A percentile compares a stretch with the other conserved stretches of the same genome.
Evolutionary conservation across 2,329 filamentous ascomycete species (phyloP).

Genomic region (Fusarium tjaetaba): DNA sequence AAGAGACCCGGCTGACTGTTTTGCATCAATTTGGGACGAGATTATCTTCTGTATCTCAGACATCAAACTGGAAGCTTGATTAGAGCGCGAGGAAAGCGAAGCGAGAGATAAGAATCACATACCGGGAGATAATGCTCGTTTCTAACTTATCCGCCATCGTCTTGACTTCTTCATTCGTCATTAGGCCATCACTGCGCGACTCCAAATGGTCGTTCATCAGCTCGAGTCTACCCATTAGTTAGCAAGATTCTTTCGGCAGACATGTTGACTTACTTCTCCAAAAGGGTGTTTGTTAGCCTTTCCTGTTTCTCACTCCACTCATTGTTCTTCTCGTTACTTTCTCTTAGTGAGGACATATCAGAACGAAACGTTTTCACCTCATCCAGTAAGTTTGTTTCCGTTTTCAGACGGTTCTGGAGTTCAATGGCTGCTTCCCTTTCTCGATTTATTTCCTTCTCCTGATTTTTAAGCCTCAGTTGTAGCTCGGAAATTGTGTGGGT

Average conservation of each 20-base stretch:
- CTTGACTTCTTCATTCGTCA: not conserved
- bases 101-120: not conserved
- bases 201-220: conserved; percentile 15
- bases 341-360: conserved; percentile 35
- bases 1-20: conserved; percentile 12
- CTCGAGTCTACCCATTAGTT: conserved; percentile 25
- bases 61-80: conserved; percentile 17
- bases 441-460: conserved; percentile 28
- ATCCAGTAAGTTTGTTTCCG: conserved; percentile 17
- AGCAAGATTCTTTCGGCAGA: not conserved
- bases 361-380: conserved; percentile 21
- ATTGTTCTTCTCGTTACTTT: conserved; percentile 1
- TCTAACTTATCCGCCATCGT: conserved; percentile 20
- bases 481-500: conserved; percentile 40
- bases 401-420: conserved; percentile 23
- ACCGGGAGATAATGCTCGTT: conserved; percentile 33
- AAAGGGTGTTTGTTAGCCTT: conserved; percentile 13
- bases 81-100: not conserved
- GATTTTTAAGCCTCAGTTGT: conserved; percentile 27
- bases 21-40: conserved; percentile 11
- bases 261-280: conserved; percentile 28
- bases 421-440: conserved; percentile 3
- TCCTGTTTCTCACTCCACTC: conserved; percentile 1
- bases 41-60: conserved; percentile 24
- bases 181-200: not conserved